These are phyloP conservation scores for Cladosporium phlei DNA, from an alignment of 2,329 filamentous ascomycete genomes.

Conservation along the genomic window DNA sequence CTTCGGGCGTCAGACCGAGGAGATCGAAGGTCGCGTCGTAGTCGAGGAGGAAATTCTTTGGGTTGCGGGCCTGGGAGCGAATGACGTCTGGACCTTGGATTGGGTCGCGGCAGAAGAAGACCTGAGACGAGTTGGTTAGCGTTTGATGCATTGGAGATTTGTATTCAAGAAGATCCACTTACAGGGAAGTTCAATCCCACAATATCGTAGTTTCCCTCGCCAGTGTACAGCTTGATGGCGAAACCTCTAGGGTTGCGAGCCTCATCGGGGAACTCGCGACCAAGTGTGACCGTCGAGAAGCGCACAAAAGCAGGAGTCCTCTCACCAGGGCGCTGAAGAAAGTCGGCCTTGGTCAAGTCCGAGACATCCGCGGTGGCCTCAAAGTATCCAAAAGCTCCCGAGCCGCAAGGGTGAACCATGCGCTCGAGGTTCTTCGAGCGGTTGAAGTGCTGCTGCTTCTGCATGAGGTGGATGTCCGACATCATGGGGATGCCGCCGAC, in stretches of 20 bases:
- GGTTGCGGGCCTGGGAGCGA: conserved; percentile 44
- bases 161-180: too few relatives aligned
- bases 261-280: conserved; percentile 42
- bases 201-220: conserved; percentile 48
- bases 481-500: conserved; percentile 49
- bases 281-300: conserved; percentile 44
- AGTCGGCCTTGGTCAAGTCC: conserved; percentile 38
- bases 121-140: too few relatives aligned
- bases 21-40: conserved; percentile 47
- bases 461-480: conserved; percentile 49
- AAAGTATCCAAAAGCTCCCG: conserved; percentile 45
- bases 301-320: conserved; percentile 42
- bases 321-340: conserved; percentile 37
- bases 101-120: conserved; percentile 42
- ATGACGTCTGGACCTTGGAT: conserved; percentile 37
- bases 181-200: conserved; percentile 47
- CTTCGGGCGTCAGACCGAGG: conserved; percentile 46
- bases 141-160: too few relatives aligned
- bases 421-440: conserved; percentile 44
- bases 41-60: conserved; percentile 47
- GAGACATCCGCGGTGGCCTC: conserved; percentile 40
- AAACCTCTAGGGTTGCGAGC: conserved; percentile 46
- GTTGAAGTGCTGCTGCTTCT: conserved; percentile 55
- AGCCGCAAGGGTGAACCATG: conserved; percentile 41
- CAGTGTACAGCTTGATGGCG: conserved; percentile 48